Conservation (phyloP, 176 grass and related monocot genomes). For the Phoenix roebelenii region DNA sequence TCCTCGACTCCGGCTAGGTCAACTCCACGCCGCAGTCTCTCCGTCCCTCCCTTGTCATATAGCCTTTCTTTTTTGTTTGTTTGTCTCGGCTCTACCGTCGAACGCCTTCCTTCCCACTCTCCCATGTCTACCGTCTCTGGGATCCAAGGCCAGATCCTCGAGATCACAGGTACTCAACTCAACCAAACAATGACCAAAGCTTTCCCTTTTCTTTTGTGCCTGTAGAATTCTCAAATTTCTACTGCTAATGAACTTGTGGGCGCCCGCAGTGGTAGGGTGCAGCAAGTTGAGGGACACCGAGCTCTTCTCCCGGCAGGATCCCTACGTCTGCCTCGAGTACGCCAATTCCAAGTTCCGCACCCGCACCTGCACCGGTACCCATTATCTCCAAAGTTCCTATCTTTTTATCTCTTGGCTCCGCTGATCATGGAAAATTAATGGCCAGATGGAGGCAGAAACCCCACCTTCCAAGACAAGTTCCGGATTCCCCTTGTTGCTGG, state of each 20-base stretch:
- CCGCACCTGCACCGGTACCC: slow-evolving; percentile 61
- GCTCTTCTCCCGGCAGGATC: slow-evolving; percentile 73
- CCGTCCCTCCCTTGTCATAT: too few relatives aligned
- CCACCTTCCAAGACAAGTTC: slow-evolving; percentile 77
- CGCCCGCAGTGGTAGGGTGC: slow-evolving; percentile 50
- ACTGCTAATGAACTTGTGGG: background rate
- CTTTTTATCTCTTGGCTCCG: background rate
- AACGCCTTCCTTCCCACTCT: background rate
- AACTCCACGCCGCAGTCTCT: too few relatives aligned
- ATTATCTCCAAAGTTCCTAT: background rate
- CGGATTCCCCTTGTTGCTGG: too few relatives aligned
- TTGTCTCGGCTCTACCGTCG: too few relatives aligned
- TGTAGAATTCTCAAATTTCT: too few relatives aligned
- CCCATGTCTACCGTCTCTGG: slow-evolving; percentile 13
- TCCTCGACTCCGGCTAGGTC: too few relatives aligned
- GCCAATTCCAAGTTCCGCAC: slow-evolving; percentile 63
- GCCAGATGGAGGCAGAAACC: slow-evolving; percentile 72
- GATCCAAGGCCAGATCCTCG: slow-evolving; percentile 64
- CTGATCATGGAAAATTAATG: background rate
- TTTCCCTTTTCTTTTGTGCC: background rate
- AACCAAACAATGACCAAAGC: background rate
- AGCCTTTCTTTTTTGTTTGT: too few relatives aligned
- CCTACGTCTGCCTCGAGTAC: slow-evolving; percentile 82
- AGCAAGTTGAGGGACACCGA: slow-evolving; percentile 74
- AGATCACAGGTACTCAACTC: slow-evolving; percentile 48